Conservation (phyloP, 2,329 filamentous ascomycete species). For the Apiospora malaysiana region DNA sequence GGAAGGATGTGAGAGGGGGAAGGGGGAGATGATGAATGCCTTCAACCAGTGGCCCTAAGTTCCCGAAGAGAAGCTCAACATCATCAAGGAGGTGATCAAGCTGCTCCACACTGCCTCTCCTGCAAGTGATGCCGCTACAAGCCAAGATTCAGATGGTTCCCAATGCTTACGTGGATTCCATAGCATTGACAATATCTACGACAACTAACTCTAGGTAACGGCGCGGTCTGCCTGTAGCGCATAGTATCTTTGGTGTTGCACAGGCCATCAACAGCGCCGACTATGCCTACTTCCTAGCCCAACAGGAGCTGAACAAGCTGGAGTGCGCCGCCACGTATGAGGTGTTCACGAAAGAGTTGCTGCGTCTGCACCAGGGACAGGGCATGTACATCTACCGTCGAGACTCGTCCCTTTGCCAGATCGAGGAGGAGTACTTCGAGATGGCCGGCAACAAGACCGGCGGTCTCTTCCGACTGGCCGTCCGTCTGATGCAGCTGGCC, state of each 20-base stretch:
- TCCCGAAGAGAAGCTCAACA: conserved; percentile 68
- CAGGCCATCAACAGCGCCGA: conserved; percentile 93
- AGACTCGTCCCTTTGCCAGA: conserved; percentile 82
- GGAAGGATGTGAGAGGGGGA: conserved; percentile 82
- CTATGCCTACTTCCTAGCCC: conserved; percentile 83
- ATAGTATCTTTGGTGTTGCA: conserved; percentile 82
- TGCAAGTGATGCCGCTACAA: conserved; percentile 41
- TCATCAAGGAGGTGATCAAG: conserved; percentile 80
- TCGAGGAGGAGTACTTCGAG: conserved; percentile 86
- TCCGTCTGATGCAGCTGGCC: conserved; percentile 78
- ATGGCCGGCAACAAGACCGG: conserved; percentile 94
- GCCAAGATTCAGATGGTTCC: not conserved
- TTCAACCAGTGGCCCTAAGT: conserved; percentile 87
- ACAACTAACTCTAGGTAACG: conserved; percentile 75
- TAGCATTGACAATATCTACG: conserved; percentile 82
- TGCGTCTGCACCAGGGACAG: conserved; percentile 87
- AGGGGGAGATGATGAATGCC: conserved; percentile 77
- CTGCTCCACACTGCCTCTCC: conserved; percentile 88
- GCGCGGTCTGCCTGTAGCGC: conserved; percentile 80
- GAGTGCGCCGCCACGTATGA: conserved; percentile 69
- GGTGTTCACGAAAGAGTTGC: conserved; percentile 81
- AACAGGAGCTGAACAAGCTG: conserved; percentile 76
- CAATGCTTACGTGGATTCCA: not conserved
- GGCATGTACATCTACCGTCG: conserved; percentile 93
- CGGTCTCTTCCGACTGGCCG: conserved; percentile 81